Percentiles rank a stretch among this genome's conserved stretches.
These are phyloP conservation scores for Cutaneotrichosporon daszewskae DNA, from an alignment of 1,284 basidiomycete genomes.

Conservation along the genomic window DNA sequence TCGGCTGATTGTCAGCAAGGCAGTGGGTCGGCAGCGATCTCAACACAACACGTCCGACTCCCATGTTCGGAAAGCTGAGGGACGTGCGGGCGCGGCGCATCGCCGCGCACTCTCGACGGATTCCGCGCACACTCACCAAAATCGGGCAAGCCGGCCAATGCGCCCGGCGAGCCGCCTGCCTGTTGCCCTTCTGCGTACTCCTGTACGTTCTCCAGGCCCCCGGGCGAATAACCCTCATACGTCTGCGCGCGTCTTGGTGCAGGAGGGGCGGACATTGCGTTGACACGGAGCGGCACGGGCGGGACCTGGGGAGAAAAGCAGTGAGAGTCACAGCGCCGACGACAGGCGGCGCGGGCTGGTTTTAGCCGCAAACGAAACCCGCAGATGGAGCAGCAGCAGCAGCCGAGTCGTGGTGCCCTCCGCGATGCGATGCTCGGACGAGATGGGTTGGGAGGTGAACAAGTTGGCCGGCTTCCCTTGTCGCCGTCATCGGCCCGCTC, in stretches of 20 bases:
- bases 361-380: no score
- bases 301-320: constrained; percentile 7
- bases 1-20: constrained; percentile 7
- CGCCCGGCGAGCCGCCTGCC: no score
- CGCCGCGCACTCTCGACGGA: no score
- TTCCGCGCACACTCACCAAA: background rate
- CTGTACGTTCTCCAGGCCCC: background rate
- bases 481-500: no score
- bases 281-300: background rate
- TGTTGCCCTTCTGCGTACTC: constrained; percentile 3
- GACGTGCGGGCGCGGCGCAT: background rate
- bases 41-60: background rate
- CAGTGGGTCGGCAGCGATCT: background rate
- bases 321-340: no score
- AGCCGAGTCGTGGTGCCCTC: no score
- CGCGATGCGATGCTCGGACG: no score
- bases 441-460: no score
- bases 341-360: no score
- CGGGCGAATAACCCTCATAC: constrained; percentile 20
- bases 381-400: no score
- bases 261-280: constrained; percentile 3
- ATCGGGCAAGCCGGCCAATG: background rate
- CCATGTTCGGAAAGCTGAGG: background rate
- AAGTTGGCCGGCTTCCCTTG: no score
- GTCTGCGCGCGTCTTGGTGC: constrained; percentile 28